phyloP scores from a whole-genome alignment of 352 stramenopile species.

The Pythium periplocum region DNA sequence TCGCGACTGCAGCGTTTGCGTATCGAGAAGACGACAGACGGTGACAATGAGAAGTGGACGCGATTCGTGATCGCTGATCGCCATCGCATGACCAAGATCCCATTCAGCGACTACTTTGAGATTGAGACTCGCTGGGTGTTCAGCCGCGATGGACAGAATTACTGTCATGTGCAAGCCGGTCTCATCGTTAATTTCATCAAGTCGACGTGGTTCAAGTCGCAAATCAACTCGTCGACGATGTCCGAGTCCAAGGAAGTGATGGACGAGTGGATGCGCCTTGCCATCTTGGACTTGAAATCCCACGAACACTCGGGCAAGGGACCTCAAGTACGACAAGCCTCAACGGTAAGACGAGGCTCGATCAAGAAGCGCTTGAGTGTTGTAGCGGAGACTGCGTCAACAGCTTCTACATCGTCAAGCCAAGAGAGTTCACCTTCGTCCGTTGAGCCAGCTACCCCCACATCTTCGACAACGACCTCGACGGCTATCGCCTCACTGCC shows the following conservation, averaged over 20 bases:
- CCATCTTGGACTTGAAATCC: conserved; percentile 33
- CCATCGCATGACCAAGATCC: conserved; percentile 68
- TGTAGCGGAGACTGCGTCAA: not conserved
- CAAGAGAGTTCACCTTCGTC: not conserved
- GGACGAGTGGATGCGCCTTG: conserved; percentile 51
- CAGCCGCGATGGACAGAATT: conserved; percentile 62
- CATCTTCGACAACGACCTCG: not conserved
- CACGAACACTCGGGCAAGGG: not conserved
- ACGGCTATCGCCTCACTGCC: not conserved
- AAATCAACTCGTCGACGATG: conserved; percentile 72
- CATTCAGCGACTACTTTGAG: conserved; percentile 81
- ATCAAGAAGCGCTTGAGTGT: not conserved
- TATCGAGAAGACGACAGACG: conserved; percentile 13
- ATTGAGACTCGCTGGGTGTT: conserved; percentile 81
- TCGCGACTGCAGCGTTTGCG: conserved; percentile 23
- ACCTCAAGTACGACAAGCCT: conserved; percentile 2
- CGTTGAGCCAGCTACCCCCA: not conserved
- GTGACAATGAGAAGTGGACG: conserved; percentile 20
- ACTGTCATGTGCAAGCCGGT: conserved; percentile 66
- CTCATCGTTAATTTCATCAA: conserved; percentile 75
- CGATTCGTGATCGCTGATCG: conserved; percentile 58
- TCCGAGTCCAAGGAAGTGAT: conserved; percentile 70
- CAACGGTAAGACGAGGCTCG: not conserved
- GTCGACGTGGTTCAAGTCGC: conserved; percentile 80
- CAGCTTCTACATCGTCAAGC: not conserved